Evolutionary conservation across 306 rosid genomes (phyloP).

Genomic region (Senna tora): DNA sequence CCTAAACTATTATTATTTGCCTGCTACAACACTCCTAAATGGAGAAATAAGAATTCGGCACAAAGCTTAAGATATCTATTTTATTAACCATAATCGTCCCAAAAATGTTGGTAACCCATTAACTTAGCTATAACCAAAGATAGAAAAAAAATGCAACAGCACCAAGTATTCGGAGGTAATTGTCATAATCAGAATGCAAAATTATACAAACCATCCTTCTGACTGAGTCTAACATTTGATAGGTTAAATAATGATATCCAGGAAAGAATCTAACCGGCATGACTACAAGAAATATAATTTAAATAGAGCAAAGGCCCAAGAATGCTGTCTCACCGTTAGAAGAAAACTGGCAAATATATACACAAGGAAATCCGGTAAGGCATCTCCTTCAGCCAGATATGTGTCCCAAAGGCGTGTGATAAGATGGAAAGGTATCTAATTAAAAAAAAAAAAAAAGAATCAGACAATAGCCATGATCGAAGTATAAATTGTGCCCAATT

Average conservation of each 20-base stretch:
- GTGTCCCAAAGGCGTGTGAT: constrained; percentile 98
- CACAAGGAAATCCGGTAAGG: constrained; percentile 95
- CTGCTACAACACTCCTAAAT: not conserved
- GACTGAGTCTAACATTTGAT: not conserved
- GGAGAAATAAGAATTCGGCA: constrained; percentile 8
- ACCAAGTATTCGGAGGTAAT: too few species aligned
- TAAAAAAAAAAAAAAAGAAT: constrained; percentile 34
- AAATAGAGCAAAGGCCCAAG: constrained; percentile 9
- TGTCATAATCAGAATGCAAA: not conserved
- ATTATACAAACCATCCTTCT: not conserved
- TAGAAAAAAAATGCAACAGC: not conserved
- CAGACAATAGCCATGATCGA: constrained; percentile 38
- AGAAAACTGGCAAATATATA: constrained; percentile 98
- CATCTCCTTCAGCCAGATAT: constrained; percentile 98
- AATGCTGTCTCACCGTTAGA: constrained; percentile 72
- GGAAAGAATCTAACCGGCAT: constrained; percentile 9
- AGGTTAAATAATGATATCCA: constrained; percentile 7
- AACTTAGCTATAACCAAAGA: not conserved
- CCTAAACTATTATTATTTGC: too few species aligned
- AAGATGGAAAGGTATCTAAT: constrained; percentile 89
- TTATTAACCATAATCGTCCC: not conserved
- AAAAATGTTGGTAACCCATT: not conserved
- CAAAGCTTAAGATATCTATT: not conserved
- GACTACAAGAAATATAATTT: constrained; percentile 41
- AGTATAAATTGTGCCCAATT: constrained; percentile 30